A percentile compares a stretch with the other conserved stretches of the same genome.
phyloP scores from a whole-genome alignment of 139 green algal species.

The Chlorella sorokiniana region DNA sequence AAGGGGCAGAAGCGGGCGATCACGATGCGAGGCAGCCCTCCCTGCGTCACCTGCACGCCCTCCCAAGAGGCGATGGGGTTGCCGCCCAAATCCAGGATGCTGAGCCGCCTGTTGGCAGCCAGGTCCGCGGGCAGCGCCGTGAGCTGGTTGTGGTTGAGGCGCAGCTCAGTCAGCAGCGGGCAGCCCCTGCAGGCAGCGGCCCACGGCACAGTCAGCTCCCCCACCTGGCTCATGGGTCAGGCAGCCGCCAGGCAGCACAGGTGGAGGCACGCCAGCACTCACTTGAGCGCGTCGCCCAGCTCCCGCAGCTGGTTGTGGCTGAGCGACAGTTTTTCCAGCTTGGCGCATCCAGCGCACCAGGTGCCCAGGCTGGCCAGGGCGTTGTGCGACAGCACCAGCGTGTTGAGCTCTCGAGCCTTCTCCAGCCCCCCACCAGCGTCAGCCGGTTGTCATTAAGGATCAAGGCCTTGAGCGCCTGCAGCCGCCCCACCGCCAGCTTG shows the following conservation, averaged over 20 bases:
- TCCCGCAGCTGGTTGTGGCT: constrained; percentile 42
- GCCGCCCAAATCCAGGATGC: constrained; percentile 38
- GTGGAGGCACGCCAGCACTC: not conserved
- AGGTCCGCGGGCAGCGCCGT: constrained; percentile 31
- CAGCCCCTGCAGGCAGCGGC: not conserved
- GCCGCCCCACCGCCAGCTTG: constrained; percentile 41
- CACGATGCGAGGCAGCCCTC: not conserved
- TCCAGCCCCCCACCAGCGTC: constrained; percentile 38
- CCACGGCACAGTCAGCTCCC: no score
- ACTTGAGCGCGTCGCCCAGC: constrained; percentile 29
- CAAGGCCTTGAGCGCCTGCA: constrained; percentile 41
- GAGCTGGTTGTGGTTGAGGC: constrained; percentile 48
- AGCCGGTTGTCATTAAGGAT: constrained; percentile 52
- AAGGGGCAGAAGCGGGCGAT: not conserved
- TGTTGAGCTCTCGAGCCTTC: constrained; percentile 40
- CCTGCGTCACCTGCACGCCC: constrained; percentile 28
- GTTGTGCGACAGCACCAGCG: constrained; percentile 51
- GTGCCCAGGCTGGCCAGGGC: constrained; percentile 22
- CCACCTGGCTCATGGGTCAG: not conserved
- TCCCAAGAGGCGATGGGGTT: constrained; percentile 38
- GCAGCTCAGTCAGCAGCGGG: constrained; percentile 39
- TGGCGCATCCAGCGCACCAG: constrained; percentile 21
- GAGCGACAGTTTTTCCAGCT: constrained; percentile 46
- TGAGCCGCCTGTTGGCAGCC: constrained; percentile 9
- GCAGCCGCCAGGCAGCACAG: not conserved